These are phyloP conservation scores for Trichoderma lentiforme DNA, from an alignment of 2,329 filamentous ascomycete genomes.

Conservation along the genomic window DNA sequence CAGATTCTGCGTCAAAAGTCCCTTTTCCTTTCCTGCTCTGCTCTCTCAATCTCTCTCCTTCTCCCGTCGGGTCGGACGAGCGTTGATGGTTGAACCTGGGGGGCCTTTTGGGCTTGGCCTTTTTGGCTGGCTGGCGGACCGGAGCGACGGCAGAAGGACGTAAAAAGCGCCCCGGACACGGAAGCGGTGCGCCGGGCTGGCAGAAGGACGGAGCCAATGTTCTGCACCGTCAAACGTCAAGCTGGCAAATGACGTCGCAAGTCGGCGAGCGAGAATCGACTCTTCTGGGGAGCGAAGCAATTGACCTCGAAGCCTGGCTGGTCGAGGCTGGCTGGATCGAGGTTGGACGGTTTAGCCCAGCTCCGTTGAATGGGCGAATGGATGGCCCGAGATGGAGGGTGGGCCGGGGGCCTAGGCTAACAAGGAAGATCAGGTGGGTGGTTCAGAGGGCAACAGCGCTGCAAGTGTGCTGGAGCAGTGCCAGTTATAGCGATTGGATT, in stretches of 20 bases:
- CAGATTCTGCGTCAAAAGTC: not conserved
- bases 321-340: slow-evolving; percentile 16
- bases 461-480: not conserved
- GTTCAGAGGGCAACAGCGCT: not conserved
- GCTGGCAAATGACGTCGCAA: not conserved
- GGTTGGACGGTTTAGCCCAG: slow-evolving; percentile 15
- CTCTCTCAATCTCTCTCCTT: not conserved
- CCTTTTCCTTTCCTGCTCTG: not conserved
- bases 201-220: not conserved
- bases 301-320: slow-evolving; percentile 13
- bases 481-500: not conserved
- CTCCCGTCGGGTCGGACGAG: not conserved
- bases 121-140: not conserved
- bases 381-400: slow-evolving; percentile 19
- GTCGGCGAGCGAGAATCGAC: not conserved
- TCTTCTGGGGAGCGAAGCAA: not conserved
- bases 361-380: slow-evolving; percentile 16
- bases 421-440: not conserved
- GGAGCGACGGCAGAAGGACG: not conserved
- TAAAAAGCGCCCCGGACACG: slow-evolving; percentile 1
- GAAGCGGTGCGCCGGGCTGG: slow-evolving; percentile 3
- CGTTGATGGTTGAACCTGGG: not conserved
- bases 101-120: not conserved
- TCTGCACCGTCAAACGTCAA: not conserved
- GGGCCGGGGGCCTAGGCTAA: slow-evolving; percentile 12